Conservation (phyloP, 192 early-diverging fungal species). For the Backusella morwellensis region DNA sequence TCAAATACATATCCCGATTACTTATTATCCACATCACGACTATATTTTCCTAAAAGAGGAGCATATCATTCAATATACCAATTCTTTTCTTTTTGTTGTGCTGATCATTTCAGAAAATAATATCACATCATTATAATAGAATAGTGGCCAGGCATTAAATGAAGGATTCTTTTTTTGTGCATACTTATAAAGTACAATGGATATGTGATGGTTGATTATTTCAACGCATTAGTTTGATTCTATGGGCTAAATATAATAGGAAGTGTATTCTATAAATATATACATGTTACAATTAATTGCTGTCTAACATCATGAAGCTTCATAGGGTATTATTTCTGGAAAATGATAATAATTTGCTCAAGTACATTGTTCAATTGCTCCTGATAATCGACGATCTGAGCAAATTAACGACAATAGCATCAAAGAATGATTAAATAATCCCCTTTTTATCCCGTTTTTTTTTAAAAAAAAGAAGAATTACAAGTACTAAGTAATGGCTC, state of each 20-base stretch:
- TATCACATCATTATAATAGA: background rate
- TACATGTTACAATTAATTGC: background rate
- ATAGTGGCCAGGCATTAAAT: background rate
- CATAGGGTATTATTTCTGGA: background rate
- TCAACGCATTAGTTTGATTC: background rate
- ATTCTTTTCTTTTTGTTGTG: background rate
- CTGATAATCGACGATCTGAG: background rate
- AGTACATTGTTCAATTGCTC: background rate
- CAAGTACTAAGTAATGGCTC: too few relatives aligned
- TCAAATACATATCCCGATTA: background rate
- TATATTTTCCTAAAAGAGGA: background rate
- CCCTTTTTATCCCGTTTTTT: too few relatives aligned
- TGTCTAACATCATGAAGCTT: background rate
- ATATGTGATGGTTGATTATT: background rate
- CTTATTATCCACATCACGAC: background rate
- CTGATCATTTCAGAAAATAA: background rate
- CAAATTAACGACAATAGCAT: background rate
- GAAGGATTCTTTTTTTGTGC: background rate
- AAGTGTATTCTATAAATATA: background rate
- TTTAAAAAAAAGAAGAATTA: too few relatives aligned
- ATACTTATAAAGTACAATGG: background rate
- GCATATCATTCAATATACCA: background rate
- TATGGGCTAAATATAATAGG: background rate
- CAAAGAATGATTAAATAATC: background rate
- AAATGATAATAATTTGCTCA: background rate